Percentiles rank a stretch among this genome's conserved stretches.
Conservation (phyloP, 2,329 filamentous ascomycete species). For the Trichoderma polysporum region DNA sequence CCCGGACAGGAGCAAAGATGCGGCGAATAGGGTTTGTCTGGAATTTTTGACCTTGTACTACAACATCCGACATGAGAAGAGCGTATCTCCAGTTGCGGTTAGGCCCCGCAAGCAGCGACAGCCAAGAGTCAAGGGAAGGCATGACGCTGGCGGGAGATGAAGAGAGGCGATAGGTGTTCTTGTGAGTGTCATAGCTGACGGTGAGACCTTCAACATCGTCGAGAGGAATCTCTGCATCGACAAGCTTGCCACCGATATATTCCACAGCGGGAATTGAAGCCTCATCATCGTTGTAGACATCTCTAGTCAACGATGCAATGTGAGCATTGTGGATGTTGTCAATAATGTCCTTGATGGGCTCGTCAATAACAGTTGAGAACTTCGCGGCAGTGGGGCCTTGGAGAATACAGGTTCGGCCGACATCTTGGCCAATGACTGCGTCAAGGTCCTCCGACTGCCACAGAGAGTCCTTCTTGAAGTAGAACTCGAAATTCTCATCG, state of each 20-base stretch:
- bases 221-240: constrained; percentile 67
- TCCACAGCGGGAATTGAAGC: constrained; percentile 79
- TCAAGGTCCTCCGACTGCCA: constrained; percentile 99
- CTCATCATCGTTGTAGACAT: constrained; percentile 75
- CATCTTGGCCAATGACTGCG: constrained; percentile 93
- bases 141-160: constrained; percentile 70
- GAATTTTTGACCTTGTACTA: constrained; percentile 94
- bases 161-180: constrained; percentile 82
- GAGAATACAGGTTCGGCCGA: constrained; percentile 91
- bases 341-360: constrained; percentile 92
- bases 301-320: constrained; percentile 74
- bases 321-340: constrained; percentile 87
- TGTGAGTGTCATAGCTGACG: constrained; percentile 72
- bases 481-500: constrained; percentile 97
- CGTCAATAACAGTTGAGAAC: constrained; percentile 85
- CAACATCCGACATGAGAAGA: constrained; percentile 87
- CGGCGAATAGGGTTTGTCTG: constrained; percentile 94
- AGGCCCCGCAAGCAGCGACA: constrained; percentile 81
- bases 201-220: constrained; percentile 88
- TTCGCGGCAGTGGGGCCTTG: constrained; percentile 91
- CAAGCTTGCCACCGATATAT: constrained; percentile 90
- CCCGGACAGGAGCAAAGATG: constrained; percentile 82
- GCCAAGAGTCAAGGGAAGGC: constrained; percentile 79
- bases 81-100: constrained; percentile 92
- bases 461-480: constrained; percentile 99